phyloP scores from a whole-genome alignment of 2,329 filamentous ascomycete genomes.

The Cryoendolithus antarcticus region DNA sequence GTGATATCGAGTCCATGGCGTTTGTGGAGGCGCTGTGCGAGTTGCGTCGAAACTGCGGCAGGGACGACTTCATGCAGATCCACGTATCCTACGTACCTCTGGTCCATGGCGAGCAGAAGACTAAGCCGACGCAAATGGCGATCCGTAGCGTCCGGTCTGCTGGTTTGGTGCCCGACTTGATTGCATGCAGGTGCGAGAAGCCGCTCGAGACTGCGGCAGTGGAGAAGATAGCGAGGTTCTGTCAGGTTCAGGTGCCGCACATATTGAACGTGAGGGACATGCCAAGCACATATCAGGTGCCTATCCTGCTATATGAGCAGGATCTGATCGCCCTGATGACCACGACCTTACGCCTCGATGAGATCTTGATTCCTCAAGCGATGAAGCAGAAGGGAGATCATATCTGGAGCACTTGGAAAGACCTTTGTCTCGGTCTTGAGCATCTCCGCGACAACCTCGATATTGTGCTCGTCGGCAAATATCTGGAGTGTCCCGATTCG shows the following conservation, averaged over 20 bases:
- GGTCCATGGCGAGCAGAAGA: conserved; percentile 72
- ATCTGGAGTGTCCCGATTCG: conserved; percentile 70
- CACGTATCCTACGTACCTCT: conserved; percentile 82
- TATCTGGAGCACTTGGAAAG: conserved; percentile 73
- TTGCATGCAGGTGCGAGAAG: conserved; percentile 81
- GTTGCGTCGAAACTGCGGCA: conserved; percentile 58
- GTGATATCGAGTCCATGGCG: conserved; percentile 76
- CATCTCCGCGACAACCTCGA: conserved; percentile 56
- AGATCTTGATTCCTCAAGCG: conserved; percentile 33
- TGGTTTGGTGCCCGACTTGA: conserved; percentile 53
- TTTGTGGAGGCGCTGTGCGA: conserved; percentile 82
- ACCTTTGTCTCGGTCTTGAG: conserved; percentile 54
- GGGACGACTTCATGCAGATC: conserved; percentile 75
- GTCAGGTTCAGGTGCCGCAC: conserved; percentile 74
- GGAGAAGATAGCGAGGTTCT: conserved; percentile 78
- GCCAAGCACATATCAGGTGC: conserved; percentile 84
- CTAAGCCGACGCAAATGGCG: conserved; percentile 88
- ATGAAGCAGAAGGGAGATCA: conserved; percentile 50
- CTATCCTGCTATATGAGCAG: conserved; percentile 78
- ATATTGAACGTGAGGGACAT: conserved; percentile 83
- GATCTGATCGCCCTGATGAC: conserved; percentile 57
- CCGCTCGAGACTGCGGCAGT: conserved; percentile 62
- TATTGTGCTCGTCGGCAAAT: conserved; percentile 89
- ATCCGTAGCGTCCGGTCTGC: conserved; percentile 74
- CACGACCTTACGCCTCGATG: conserved; percentile 52